phyloP scores from a whole-genome alignment of 441 rosid genomes.

The Flueggea neowawraea region DNA sequence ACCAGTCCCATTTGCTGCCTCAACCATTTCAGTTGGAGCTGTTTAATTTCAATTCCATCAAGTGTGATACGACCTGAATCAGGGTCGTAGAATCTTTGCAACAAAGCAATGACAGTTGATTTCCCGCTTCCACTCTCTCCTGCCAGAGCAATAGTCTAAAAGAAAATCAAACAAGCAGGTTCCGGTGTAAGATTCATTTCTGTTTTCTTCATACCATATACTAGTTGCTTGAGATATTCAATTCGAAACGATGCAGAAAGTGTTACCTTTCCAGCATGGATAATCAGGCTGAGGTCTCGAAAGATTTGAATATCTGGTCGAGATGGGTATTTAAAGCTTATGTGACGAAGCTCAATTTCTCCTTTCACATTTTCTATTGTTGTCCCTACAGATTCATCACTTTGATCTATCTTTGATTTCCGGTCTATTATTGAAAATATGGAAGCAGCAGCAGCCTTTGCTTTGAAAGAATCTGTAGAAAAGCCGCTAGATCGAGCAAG shows the following conservation, averaged over 20 bases:
- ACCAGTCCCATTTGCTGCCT: conserved; percentile 63
- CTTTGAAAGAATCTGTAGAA: conserved; percentile 49
- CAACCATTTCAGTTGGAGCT: conserved; percentile 49
- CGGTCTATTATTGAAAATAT: conserved; percentile 52
- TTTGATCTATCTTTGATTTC: conserved; percentile 46
- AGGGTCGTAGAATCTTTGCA: conserved; percentile 67
- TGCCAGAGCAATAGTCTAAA: conserved; percentile 65
- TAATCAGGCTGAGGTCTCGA: conserved; percentile 40
- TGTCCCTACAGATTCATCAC: conserved; percentile 34
- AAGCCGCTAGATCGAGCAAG: conserved; percentile 54
- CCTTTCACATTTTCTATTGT: conserved; percentile 41
- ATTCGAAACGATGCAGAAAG: not conserved
- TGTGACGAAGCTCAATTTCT: conserved; percentile 45
- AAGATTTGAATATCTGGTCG: conserved; percentile 60
- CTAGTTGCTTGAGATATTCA: not conserved
- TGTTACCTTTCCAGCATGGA: conserved; percentile 63
- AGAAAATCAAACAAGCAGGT: not conserved
- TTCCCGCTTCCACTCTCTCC: conserved; percentile 77
- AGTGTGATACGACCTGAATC: conserved; percentile 55
- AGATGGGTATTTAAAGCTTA: conserved; percentile 51
- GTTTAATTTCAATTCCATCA: conserved; percentile 50
- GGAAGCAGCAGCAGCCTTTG: conserved; percentile 47
- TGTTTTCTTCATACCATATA: too few relatives aligned
- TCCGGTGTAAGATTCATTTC: too few relatives aligned
- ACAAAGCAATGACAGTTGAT: conserved; percentile 49